Evolutionary conservation across 192 early-diverging fungal genomes (phyloP).

Genomic region (Backusella tarrabulga): DNA sequence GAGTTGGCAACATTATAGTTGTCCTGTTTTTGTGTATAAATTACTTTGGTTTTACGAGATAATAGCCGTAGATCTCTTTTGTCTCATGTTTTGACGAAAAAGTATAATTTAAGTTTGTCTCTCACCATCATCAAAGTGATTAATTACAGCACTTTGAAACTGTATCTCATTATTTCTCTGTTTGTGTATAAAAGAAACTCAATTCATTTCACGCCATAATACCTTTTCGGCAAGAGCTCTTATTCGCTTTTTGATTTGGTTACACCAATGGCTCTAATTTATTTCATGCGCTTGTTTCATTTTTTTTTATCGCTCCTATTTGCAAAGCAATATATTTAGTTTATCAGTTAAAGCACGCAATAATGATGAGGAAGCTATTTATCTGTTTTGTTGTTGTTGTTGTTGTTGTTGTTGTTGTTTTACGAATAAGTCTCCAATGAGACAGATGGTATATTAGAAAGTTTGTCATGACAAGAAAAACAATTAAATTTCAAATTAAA

Average conservation of each 20-base stretch:
- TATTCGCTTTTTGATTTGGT: neutral
- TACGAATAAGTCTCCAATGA: neutral
- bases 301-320: neutral
- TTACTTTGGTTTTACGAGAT: neutral
- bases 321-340: neutral
- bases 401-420: neutral
- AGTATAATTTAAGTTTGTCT: neutral
- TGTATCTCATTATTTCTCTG: no score
- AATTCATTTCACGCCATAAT: neutral
- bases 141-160: neutral
- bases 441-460: neutral
- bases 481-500: neutral
- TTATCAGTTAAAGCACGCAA: neutral
- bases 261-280: neutral
- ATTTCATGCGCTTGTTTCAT: neutral
- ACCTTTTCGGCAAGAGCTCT: neutral
- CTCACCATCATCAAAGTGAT: neutral
- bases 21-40: neutral
- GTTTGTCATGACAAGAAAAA: neutral
- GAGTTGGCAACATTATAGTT: neutral
- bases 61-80: neutral
- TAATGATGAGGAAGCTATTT: neutral
- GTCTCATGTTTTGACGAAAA: neutral
- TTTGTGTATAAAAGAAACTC: neutral
- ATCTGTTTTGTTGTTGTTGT: neutral